Base-by-base conservation (phyloP, 2,329 filamentous ascomycete genomes). In the Fusarium bulbicola region DNA sequence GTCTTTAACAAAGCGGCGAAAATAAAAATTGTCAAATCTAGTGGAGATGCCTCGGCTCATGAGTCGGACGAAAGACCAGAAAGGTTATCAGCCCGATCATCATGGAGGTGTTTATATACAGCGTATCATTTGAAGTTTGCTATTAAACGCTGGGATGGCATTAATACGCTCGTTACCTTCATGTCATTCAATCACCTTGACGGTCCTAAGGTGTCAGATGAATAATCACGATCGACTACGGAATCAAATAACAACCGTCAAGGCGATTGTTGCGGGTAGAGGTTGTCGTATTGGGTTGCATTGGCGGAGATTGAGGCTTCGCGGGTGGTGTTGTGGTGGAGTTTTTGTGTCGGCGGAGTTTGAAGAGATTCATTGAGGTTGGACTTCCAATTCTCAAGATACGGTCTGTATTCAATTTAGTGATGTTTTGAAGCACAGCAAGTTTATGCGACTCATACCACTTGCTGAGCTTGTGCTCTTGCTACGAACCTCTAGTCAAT, bases 41-140 rank as follows among this genome's bases (percentile, higher is more conserved):
- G 56, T 68, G 63, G 72, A 65, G 40, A 65, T 71, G 37, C 59
- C 62, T 64, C 59, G 62, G 53, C 45, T 49, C 50, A 54, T 54
- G 50, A 54, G 26, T 54, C 36, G 47, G 28, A 42, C n/a, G 39
- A 47, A 37, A 34, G 11, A 49, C 61, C 50, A 54, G 43, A 70
- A 52, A 10, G 37, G 42, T 39, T 50, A 20, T 46, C 26, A 67
- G 39, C 10, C 42, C 13, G 28, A 43, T 26, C 43, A 56, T 59
- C 42, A 52, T 43, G 30, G 59, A 30, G 40, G 36, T 28, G 15
- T 43, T 43, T 47, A 53, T 66, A 36, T 42, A 28, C 26, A 7
- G 20, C 34, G 16, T n/a, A 18, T 16, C 3, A 21, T 36, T 28
- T 10, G 6, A 18, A 28, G 24, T 28, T 43, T 37, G 13, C 9